phyloP scores from a whole-genome alignment of 257 asterid genomes.

The Solanum lignicaule region DNA sequence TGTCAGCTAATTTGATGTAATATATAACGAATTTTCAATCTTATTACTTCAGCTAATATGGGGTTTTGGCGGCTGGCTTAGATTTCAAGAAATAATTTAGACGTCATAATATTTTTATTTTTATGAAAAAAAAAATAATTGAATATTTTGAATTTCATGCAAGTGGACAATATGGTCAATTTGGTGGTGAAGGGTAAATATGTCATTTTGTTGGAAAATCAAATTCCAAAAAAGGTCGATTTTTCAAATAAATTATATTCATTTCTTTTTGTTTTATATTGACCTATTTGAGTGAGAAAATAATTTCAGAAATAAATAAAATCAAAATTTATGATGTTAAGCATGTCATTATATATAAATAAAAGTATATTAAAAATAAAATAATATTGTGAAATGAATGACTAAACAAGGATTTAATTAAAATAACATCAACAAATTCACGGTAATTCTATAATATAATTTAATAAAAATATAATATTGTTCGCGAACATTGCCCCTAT shows the following conservation, averaged over 20 bases:
- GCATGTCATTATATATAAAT: background rate
- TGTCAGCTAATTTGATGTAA: slow-evolving; percentile 1
- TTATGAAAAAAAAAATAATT: background rate
- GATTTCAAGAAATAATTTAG: background rate
- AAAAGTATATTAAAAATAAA: background rate
- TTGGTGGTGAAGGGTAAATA: background rate
- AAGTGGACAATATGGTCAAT: background rate
- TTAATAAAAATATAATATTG: background rate
- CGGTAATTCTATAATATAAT: background rate
- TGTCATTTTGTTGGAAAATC: too few relatives aligned
- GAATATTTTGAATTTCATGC: background rate
- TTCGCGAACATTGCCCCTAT: background rate
- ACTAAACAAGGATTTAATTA: background rate
- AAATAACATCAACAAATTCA: background rate
- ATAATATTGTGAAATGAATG: background rate
- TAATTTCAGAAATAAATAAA: background rate
- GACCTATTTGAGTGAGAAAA: background rate
- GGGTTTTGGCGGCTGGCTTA: background rate
- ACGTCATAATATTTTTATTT: background rate
- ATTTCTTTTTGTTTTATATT: background rate
- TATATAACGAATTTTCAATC: background rate
- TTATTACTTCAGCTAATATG: background rate
- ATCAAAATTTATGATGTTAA: background rate
- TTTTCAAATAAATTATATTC: background rate
- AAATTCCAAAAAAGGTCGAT: background rate